Evolutionary conservation across 495 filamentous ascomycete genomes (phyloP).

Genomic region (Schizothecium vesticola): DNA sequence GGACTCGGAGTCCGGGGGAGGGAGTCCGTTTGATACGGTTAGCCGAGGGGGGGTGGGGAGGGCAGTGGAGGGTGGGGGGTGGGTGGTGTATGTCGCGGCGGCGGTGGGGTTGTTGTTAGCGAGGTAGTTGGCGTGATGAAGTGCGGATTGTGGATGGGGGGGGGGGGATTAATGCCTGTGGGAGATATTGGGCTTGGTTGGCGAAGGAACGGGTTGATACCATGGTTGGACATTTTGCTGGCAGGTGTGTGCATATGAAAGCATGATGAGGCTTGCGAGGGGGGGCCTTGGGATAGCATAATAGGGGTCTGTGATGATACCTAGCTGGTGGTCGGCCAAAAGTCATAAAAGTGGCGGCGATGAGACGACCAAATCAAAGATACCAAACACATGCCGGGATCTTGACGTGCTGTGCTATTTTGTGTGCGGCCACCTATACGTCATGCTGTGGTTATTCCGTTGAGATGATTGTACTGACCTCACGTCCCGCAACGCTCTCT

Average conservation of each 20-base stretch:
- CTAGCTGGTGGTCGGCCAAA: not conserved
- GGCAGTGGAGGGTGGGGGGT: not conserved
- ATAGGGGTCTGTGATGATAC: not conserved
- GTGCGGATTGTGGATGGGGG: too few relatives aligned
- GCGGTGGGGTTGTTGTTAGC: constrained; percentile 9
- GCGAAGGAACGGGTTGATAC: not conserved
- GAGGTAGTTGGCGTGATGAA: not conserved
- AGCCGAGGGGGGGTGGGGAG: not conserved
- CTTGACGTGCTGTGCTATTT: too few relatives aligned
- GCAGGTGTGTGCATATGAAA: not conserved
- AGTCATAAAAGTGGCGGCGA: not conserved
- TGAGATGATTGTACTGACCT: too few relatives aligned
- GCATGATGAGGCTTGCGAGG: not conserved
- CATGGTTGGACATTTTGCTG: not conserved
- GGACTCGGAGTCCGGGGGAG: constrained; percentile 19
- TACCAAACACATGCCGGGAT: not conserved
- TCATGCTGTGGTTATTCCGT: too few relatives aligned
- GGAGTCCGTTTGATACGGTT: constrained; percentile 26
- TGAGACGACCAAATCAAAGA: not conserved
- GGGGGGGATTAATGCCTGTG: not conserved
- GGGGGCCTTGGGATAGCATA: not conserved
- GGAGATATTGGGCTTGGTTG: not conserved
- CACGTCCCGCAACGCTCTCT: too few relatives aligned
- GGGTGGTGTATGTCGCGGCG: not conserved
- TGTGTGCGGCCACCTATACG: too few relatives aligned